Percentiles rank a stretch among this genome's conserved stretches.
Conservation (phyloP, 164 flowering plant genomes). For the Dillenia turbinata region DNA sequence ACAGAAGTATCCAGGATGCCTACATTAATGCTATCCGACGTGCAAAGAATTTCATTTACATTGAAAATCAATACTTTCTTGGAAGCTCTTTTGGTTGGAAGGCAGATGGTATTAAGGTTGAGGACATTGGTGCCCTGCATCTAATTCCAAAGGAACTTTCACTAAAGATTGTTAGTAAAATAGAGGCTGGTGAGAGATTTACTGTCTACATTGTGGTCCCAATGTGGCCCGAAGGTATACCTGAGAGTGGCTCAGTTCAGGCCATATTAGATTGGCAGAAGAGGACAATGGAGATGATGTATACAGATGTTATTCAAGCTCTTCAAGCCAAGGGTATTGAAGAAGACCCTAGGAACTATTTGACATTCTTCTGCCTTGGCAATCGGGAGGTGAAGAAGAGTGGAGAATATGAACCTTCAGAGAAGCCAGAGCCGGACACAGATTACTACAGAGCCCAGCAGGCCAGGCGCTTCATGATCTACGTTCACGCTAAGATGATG, state of each 20-base stretch:
- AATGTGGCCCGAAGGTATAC: constrained; percentile 78
- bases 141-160: constrained; percentile 62
- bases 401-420: constrained; percentile 66
- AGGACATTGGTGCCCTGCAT: constrained; percentile 56
- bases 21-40: constrained; percentile 66
- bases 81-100: constrained; percentile 62
- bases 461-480: constrained; percentile 71
- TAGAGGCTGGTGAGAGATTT: constrained; percentile 58
- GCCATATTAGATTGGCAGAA: constrained; percentile 77
- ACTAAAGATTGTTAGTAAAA: constrained; percentile 57
- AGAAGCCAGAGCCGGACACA: constrained; percentile 52
- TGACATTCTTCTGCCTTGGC: constrained; percentile 72
- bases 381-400: constrained; percentile 60
- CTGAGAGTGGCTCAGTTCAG: constrained; percentile 68
- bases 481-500: constrained; percentile 79
- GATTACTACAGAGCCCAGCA: constrained; percentile 56
- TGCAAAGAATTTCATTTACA: constrained; percentile 44
- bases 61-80: constrained; percentile 40
- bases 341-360: constrained; percentile 56
- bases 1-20: constrained; percentile 72
- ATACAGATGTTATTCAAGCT: constrained; percentile 45
- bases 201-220: constrained; percentile 64
- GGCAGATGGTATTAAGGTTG: constrained; percentile 35
- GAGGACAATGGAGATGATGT: constrained; percentile 81
- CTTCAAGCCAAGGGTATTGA: constrained; percentile 44